A percentile compares a stretch with the other conserved stretches of the same genome.
These are phyloP conservation scores for Thelephora terrestris DNA, from an alignment of 1,284 basidiomycete species.

Conservation along the genomic window DNA sequence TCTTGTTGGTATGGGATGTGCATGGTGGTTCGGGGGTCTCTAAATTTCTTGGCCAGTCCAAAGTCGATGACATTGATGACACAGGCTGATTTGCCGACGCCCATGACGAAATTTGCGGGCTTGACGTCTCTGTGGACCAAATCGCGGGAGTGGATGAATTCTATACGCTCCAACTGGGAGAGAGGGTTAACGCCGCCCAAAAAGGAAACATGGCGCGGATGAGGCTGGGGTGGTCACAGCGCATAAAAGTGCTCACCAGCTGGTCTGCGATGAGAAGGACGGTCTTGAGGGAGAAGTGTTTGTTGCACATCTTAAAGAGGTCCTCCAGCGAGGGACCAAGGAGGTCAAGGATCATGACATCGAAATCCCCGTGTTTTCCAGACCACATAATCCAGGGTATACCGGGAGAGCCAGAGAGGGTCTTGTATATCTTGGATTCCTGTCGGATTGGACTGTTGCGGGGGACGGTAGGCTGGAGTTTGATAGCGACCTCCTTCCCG, in stretches of 20 bases:
- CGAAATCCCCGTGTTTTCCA: conserved; percentile 91
- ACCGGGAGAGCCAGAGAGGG: conserved; percentile 86
- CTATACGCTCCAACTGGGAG: conserved; percentile 59
- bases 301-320: conserved; percentile 92
- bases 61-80: conserved; percentile 93
- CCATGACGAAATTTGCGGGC: conserved; percentile 90
- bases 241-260: conserved; percentile 47
- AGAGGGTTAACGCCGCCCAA: conserved; percentile 8
- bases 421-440: conserved; percentile 88
- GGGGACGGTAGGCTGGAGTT: conserved; percentile 83
- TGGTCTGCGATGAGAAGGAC: conserved; percentile 89
- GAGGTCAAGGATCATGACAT: conserved; percentile 94
- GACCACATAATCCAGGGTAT: conserved; percentile 95
- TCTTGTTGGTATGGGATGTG: conserved; percentile 92
- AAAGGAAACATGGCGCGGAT: conserved; percentile 7
- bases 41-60: conserved; percentile 92
- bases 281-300: conserved; percentile 88
- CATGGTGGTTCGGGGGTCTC: conserved; percentile 75
- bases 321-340: conserved; percentile 91
- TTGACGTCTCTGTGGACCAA: conserved; percentile 93
- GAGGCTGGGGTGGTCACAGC: conserved; percentile 1
- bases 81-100: conserved; percentile 37
- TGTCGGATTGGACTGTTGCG: conserved; percentile 83
- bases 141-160: conserved; percentile 65
- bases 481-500: conserved; percentile 95